Conservation (phyloP, 441 rosid species). For the Pelargonium citronellum region DNA sequence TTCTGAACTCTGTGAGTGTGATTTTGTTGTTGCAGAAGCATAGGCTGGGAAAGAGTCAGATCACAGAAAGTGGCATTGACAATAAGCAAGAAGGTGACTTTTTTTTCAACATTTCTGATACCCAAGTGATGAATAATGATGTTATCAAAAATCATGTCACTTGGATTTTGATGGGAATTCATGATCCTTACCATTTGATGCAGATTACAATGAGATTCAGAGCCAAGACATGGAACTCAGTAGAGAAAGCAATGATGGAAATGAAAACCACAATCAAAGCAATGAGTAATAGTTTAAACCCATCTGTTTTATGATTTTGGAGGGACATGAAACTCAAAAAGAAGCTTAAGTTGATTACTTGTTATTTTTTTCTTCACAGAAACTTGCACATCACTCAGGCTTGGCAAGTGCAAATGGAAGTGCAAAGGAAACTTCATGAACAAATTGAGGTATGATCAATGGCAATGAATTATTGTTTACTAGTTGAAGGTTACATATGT, state of each 20-base stretch:
- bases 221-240: constrained; percentile 29
- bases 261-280: constrained; percentile 26
- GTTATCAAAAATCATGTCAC: neutral
- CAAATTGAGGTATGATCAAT: constrained; percentile 70
- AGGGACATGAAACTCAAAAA: neutral
- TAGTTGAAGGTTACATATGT: neutral
- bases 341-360: constrained; percentile 10
- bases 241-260: constrained; percentile 33
- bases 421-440: constrained; percentile 80
- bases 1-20: no score
- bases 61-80: constrained; percentile 36
- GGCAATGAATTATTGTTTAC: neutral
- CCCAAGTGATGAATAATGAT: neutral
- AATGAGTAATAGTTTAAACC: constrained; percentile 52
- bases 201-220: constrained; percentile 58
- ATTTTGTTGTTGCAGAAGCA: constrained; percentile 51
- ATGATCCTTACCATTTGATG: constrained; percentile 20
- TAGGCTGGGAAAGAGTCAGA: constrained; percentile 80
- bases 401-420: constrained; percentile 88
- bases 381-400: constrained; percentile 69
- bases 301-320: no score
- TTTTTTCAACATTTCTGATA: neutral
- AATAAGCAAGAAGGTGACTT: constrained; percentile 43
- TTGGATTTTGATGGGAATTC: no score
- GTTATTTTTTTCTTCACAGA: constrained; percentile 35